phyloP scores from a whole-genome alignment of 495 filamentous ascomycete genomes.

The Hypoxylon perforatum region DNA sequence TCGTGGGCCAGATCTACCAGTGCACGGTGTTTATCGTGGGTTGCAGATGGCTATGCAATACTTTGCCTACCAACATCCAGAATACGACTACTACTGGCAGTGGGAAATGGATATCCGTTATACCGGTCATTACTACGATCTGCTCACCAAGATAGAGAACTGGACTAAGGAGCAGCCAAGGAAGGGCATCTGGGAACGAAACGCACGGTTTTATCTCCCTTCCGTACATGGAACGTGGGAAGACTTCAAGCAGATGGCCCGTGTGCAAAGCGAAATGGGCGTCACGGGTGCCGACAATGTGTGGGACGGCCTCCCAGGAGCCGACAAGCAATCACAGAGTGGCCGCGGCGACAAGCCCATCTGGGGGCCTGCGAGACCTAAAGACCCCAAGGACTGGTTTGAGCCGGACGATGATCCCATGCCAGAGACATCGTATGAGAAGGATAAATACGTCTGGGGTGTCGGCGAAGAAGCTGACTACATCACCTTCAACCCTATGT shows the following conservation, averaged over 20 bases:
- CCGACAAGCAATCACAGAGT: constrained; percentile 42
- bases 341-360: constrained; percentile 71
- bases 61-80: constrained; percentile 88
- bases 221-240: constrained; percentile 89
- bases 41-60: constrained; percentile 94
- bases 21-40: constrained; percentile 91
- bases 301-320: constrained; percentile 63
- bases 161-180: constrained; percentile 89
- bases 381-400: constrained; percentile 70
- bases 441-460: constrained; percentile 87
- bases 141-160: constrained; percentile 76
- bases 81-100: constrained; percentile 97
- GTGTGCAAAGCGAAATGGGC: constrained; percentile 86
- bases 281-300: constrained; percentile 78
- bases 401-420: constrained; percentile 74
- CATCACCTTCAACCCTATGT: constrained; percentile 93
- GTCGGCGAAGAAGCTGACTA: constrained; percentile 93
- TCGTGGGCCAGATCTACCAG: constrained; percentile 72
- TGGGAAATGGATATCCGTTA: constrained; percentile 99
- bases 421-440: constrained; percentile 77
- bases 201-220: constrained; percentile 90
- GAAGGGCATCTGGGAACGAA: constrained; percentile 94
- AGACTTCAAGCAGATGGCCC: constrained; percentile 92
- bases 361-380: constrained; percentile 85
- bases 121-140: constrained; percentile 94